Conservation (phyloP, 768 basidiomycete species). For the Podaxis carcinomalis region DNA sequence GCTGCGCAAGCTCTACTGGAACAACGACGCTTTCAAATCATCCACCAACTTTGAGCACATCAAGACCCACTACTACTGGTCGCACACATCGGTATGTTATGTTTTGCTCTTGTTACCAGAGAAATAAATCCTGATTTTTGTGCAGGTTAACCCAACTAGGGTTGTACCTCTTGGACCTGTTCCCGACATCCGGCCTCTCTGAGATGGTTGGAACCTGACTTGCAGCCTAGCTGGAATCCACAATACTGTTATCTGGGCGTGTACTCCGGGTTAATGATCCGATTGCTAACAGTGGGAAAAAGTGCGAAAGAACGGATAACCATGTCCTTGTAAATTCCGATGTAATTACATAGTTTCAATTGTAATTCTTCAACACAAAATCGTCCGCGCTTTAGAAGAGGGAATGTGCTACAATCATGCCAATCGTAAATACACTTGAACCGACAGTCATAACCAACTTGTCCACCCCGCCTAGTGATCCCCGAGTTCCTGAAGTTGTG, state of each 20-base stretch:
- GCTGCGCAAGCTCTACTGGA: constrained; percentile 91
- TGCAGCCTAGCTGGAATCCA: background rate
- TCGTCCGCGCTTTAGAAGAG: background rate
- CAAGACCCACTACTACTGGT: constrained; percentile 73
- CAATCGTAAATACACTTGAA: background rate
- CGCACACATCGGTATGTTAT: constrained; percentile 37
- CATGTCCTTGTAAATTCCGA: background rate
- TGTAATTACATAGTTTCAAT: background rate
- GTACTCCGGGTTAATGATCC: background rate
- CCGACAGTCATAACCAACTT: background rate
- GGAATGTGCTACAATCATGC: background rate
- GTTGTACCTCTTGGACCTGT: constrained; percentile 75
- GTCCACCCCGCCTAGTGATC: background rate
- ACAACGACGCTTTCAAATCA: constrained; percentile 77
- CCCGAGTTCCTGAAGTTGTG: background rate
- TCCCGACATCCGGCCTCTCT: constrained; percentile 64
- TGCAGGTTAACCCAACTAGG: constrained; percentile 72
- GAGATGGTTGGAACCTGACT: background rate
- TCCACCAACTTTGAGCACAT: constrained; percentile 90
- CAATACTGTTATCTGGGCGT: background rate
- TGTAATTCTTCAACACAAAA: background rate
- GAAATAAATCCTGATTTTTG: background rate
- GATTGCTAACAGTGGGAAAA: background rate
- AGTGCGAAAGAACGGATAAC: background rate
- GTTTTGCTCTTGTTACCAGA: background rate